These are phyloP conservation scores for Sanghuangporus sanghuang DNA, from an alignment of 1,284 basidiomycete species.

Conservation along the genomic window DNA sequence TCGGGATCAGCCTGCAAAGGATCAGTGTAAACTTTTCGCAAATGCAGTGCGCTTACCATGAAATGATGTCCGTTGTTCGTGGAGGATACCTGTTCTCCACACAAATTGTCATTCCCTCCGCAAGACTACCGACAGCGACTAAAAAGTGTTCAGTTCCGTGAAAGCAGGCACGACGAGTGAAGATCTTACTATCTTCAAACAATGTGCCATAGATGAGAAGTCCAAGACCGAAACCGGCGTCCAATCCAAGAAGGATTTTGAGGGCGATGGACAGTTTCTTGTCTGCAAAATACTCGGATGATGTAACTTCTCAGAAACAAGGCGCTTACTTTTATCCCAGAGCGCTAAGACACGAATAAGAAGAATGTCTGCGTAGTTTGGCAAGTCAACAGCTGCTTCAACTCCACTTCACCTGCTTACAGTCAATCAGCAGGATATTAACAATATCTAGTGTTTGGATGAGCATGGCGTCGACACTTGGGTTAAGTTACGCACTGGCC, in stretches of 20 bases:
- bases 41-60: background rate
- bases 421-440: background rate
- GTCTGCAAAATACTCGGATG: background rate
- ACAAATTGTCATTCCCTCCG: background rate
- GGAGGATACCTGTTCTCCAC: background rate
- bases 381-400: background rate
- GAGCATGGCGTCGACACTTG: background rate
- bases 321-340: background rate
- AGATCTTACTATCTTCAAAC: background rate
- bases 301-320: too few relatives aligned
- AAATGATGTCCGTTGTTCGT: background rate
- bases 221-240: background rate
- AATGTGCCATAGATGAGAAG: background rate
- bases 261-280: background rate
- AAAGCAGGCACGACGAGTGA: background rate
- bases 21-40: background rate
- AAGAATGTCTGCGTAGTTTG: background rate
- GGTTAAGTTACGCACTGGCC: background rate
- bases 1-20: background rate
- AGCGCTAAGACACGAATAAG: conserved; percentile 7
- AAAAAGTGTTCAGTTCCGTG: background rate
- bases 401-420: background rate
- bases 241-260: background rate
- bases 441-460: background rate
- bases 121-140: background rate